Base-by-base conservation (phyloP, 371 early-diverging fungal genomes). In the Lichtheimia hyalospora region DNA sequence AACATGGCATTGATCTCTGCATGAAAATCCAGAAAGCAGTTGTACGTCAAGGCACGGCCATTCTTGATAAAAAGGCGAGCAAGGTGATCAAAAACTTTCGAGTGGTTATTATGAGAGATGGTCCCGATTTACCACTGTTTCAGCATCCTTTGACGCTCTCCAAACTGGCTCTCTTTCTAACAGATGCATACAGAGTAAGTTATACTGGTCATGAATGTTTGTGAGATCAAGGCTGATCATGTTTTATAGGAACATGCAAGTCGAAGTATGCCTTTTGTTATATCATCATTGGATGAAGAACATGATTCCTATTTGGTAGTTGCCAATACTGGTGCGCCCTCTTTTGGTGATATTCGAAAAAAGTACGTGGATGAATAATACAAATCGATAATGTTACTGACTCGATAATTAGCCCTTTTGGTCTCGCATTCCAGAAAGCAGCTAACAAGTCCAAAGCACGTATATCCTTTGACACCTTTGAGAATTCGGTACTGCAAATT, bases 11-110 rank as follows among this genome's bases (percentile, higher is more conserved):
- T 25, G 68, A 72, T 16, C 63, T 88, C 4, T 88, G 92, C 16
- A 90, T 89, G 84, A 77, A 86, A 57, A 81, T 89, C 41, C 96
- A 94, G 66, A 73, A 77, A 21, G 82, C 83, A 0, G 80, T 95
- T 20, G 88, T 95, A 0, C 81, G 85, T 5, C 89, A 90, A 54
- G 93, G 87, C 16, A 73, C 88, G 0, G 68, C 86, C 6, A 84
- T 95, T 54, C 82, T 96, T 18, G 92, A 92, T 49, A 89, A 91
- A 59, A 79, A 85, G 58, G 70, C 80, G 3, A 83, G 89, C 18
- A 89, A 87, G 57, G 82, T 86, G 0, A 69, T 92, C 7, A 82
- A 81, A 34, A 77, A 70, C 0, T 94, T 92, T 65, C 87, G 93
- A 2, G 75, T 90, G 24, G 84, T 88, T 3, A 80, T 89, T 12